phyloP scores from a whole-genome alignment of 805 yeast genomes.

The Cyberlindnera saturnus region DNA sequence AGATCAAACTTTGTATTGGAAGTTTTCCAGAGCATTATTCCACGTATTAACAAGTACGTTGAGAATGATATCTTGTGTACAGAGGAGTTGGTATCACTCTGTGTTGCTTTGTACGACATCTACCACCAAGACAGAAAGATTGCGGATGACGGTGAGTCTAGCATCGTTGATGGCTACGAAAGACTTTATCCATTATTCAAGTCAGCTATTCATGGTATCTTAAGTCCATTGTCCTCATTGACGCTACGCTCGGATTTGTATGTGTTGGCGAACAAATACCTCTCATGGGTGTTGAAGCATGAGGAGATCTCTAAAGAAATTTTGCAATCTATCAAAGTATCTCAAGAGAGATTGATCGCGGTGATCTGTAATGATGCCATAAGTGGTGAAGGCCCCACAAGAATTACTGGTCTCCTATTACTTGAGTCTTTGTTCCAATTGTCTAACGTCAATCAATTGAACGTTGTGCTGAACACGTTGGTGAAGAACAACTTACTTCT shows the following conservation, averaged over 20 bases:
- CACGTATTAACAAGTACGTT: constrained; percentile 70
- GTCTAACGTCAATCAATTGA: constrained; percentile 42
- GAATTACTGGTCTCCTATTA: constrained; percentile 71
- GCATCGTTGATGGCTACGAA: constrained; percentile 38
- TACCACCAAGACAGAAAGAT: constrained; percentile 44
- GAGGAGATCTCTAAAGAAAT: constrained; percentile 40
- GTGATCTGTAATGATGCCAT: constrained; percentile 73
- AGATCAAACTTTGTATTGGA: constrained; percentile 65
- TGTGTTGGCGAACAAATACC: constrained; percentile 59
- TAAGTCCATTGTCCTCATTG: constrained; percentile 62
- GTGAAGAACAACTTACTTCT: constrained; percentile 61
- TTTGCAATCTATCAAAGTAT: constrained; percentile 44
- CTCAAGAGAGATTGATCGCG: constrained; percentile 59
- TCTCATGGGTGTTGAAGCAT: constrained; percentile 43
- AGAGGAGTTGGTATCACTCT: constrained; percentile 69
- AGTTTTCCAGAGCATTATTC: constrained; percentile 68
- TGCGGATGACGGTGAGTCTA: constrained; percentile 26
- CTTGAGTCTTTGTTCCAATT: constrained; percentile 61
- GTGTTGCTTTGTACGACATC: constrained; percentile 62
- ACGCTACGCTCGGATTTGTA: constrained; percentile 74
- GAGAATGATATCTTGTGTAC: constrained; percentile 61
- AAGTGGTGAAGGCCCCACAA: constrained; percentile 67
- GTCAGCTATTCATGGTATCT: constrained; percentile 68
- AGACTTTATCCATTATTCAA: constrained; percentile 65
- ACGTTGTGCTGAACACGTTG: constrained; percentile 54